Conservation (phyloP, 257 asterid genomes). For the Salvia hispanica region DNA sequence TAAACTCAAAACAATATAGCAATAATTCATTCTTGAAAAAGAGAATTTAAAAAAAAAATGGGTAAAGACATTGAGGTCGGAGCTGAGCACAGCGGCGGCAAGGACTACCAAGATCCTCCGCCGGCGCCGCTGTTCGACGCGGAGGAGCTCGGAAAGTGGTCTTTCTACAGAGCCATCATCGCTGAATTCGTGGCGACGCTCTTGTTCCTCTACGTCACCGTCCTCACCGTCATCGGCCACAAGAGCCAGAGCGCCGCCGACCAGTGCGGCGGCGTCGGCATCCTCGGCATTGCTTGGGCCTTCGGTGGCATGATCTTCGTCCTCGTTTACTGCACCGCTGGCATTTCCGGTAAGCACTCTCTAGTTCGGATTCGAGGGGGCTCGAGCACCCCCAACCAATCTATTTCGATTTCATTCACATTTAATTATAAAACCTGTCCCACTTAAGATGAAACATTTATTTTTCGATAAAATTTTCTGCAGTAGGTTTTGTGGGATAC, state of each 20-base stretch:
- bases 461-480: too few relatives aligned
- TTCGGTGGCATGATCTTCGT: constrained; percentile 6
- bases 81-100: constrained; percentile 28
- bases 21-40: not conserved
- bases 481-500: too few relatives aligned
- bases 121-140: constrained; percentile 12
- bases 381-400: too few relatives aligned
- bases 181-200: constrained; percentile 4
- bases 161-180: constrained; percentile 4
- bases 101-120: constrained; percentile 12
- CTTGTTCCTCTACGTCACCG: not conserved
- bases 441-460: too few relatives aligned
- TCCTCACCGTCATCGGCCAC: not conserved
- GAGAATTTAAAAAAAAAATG: constrained; percentile 27
- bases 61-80: constrained; percentile 37
- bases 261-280: constrained; percentile 14
- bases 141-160: constrained; percentile 6
- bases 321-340: constrained; percentile 7
- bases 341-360: not conserved
- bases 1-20: too few relatives aligned
- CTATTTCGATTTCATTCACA: too few relatives aligned
- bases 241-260: constrained; percentile 21
- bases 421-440: too few relatives aligned
- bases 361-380: too few relatives aligned
- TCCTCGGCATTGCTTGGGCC: constrained; percentile 14